Evolutionary conservation across 768 basidiomycete genomes (phyloP).

Genomic region (Tricholoma bakamatsutake): DNA sequence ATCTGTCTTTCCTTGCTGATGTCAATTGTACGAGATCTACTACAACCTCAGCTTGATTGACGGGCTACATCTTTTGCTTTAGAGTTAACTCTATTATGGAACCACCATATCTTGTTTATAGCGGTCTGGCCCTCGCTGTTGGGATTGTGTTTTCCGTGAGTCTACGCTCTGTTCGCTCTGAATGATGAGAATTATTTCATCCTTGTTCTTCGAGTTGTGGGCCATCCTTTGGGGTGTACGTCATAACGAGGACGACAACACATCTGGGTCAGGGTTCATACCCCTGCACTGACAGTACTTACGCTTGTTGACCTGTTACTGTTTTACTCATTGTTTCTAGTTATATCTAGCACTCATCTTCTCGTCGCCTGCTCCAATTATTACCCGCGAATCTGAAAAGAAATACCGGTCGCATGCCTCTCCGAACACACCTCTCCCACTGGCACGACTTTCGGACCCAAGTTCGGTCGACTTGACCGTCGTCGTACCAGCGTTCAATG

Average conservation of each 20-base stretch:
- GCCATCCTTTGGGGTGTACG: slow-evolving; percentile 44
- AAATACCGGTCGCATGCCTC: slow-evolving; percentile 56
- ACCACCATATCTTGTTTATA: slow-evolving; percentile 28
- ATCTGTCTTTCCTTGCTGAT: slow-evolving; percentile 6
- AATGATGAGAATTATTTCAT: slow-evolving; percentile 69
- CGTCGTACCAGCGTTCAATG: slow-evolving; percentile 91
- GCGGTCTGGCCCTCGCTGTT: slow-evolving; percentile 25
- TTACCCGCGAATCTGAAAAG: slow-evolving; percentile 61
- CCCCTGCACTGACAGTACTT: slow-evolving; percentile 32
- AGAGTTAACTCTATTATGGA: slow-evolving; percentile 18
- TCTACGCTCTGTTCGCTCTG: slow-evolving; percentile 7
- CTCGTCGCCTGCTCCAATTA: slow-evolving; percentile 68
- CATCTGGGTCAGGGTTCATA: slow-evolving; percentile 39
- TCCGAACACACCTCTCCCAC: slow-evolving; percentile 45
- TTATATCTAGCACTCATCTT: slow-evolving; percentile 63
- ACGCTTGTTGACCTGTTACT: background rate
- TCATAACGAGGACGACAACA: slow-evolving; percentile 64
- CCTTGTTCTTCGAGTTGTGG: slow-evolving; percentile 90
- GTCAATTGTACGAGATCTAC: slow-evolving; percentile 10
- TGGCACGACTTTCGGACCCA: slow-evolving; percentile 50
- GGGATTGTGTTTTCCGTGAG: slow-evolving; percentile 34
- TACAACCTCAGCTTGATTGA: too few relatives aligned
- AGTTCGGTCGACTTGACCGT: slow-evolving; percentile 68
- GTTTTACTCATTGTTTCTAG: slow-evolving; percentile 33
- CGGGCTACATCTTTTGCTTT: background rate